phyloP scores from a whole-genome alignment of 2,329 filamentous ascomycete species.

The Fusarium chlamydosporum region DNA sequence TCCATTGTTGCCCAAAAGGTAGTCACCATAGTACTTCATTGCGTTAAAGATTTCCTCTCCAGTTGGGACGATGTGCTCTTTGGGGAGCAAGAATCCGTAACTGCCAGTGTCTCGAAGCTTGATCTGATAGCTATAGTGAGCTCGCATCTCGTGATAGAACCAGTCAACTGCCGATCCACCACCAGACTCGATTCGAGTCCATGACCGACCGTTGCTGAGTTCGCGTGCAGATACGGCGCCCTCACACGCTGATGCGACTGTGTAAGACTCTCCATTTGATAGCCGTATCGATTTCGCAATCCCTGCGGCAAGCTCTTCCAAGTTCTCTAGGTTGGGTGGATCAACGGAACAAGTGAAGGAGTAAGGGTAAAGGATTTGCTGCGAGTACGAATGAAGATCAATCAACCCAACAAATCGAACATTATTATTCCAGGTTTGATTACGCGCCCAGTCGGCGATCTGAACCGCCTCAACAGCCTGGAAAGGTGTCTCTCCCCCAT shows the following conservation, averaged over 20 bases:
- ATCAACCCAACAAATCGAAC: constrained; percentile 86
- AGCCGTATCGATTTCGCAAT: constrained; percentile 89
- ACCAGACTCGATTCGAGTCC: constrained; percentile 74
- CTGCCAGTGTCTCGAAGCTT: constrained; percentile 94
- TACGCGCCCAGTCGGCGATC: constrained; percentile 85
- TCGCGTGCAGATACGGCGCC: constrained; percentile 69
- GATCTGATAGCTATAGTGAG: constrained; percentile 91
- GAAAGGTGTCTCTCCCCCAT: constrained; percentile 86
- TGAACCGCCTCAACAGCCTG: constrained; percentile 82
- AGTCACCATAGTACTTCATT: constrained; percentile 86
- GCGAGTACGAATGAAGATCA: constrained; percentile 94
- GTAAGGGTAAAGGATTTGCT: constrained; percentile 94
- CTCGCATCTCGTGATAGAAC: constrained; percentile 90
- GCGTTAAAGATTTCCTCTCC: constrained; percentile 90
- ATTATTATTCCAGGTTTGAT: constrained; percentile 80
- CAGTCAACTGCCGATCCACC: constrained; percentile 93
- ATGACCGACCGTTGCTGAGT: constrained; percentile 41
- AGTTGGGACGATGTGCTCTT: constrained; percentile 87
- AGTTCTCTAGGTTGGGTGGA: constrained; percentile 90
- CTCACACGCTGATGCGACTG: constrained; percentile 87
- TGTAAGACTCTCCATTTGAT: constrained; percentile 81
- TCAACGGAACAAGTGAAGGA: constrained; percentile 83
- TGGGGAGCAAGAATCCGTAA: constrained; percentile 92
- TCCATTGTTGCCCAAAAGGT: constrained; percentile 78
- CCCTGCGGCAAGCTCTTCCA: constrained; percentile 90